These are phyloP conservation scores for Penicillium sp. DNA, from an alignment of 2,329 filamentous ascomycete species.

Conservation along the genomic window DNA sequence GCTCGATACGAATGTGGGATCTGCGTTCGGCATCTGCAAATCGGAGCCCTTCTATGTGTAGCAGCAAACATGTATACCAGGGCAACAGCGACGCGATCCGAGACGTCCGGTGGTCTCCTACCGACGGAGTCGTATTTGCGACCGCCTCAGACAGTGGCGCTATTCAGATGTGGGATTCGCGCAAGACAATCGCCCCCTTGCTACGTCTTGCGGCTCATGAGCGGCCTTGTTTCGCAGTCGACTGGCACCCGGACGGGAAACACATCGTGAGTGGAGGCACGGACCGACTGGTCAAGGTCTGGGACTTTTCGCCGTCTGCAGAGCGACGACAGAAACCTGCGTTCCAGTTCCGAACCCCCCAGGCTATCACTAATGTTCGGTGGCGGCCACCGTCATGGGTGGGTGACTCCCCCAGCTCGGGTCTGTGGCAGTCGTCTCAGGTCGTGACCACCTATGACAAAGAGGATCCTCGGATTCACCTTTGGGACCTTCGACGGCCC, in stretches of 20 bases:
- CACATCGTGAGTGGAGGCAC: constrained; percentile 65
- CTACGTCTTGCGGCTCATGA: constrained; percentile 66
- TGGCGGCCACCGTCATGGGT: constrained; percentile 65
- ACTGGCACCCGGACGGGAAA: constrained; percentile 70
- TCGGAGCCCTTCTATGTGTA: constrained; percentile 55
- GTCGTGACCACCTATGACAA: constrained; percentile 65
- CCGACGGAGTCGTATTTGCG: constrained; percentile 64
- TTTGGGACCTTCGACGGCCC: constrained; percentile 67
- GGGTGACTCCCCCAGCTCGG: constrained; percentile 54
- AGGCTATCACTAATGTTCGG: constrained; percentile 64
- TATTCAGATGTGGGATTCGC: constrained; percentile 67
- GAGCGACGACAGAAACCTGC: constrained; percentile 62
- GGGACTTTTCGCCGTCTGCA: constrained; percentile 63
- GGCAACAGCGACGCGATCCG: constrained; percentile 65
- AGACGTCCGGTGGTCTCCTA: constrained; percentile 68
- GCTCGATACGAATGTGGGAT: constrained; percentile 67
- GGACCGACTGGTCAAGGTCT: constrained; percentile 65
- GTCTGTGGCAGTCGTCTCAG: constrained; percentile 64
- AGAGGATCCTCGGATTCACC: constrained; percentile 62
- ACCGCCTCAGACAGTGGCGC: constrained; percentile 66
- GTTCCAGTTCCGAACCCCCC: constrained; percentile 62
- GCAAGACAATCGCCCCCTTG: constrained; percentile 59
- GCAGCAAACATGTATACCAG: constrained; percentile 59
- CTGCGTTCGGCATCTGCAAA: constrained; percentile 57
- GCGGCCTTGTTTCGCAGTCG: constrained; percentile 63